These are phyloP conservation scores for Nicotiana undulata DNA, from an alignment of 257 asterid species.

Conservation along the genomic window DNA sequence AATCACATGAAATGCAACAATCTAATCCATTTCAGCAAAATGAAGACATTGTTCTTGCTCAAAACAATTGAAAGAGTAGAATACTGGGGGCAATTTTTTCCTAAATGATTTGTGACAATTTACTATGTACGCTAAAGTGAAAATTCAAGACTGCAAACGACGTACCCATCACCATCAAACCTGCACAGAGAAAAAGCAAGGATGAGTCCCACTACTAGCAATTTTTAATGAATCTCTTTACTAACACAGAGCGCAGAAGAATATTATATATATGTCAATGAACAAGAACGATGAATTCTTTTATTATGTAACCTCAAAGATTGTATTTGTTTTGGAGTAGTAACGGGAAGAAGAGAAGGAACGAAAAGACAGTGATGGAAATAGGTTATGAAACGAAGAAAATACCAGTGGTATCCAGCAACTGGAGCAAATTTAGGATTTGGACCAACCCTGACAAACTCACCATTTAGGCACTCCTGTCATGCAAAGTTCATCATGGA, in stretches of 20 bases:
- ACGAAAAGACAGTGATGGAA: neutral
- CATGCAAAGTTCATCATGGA: neutral
- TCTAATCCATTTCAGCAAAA: neutral
- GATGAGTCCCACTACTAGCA: conserved; percentile 11
- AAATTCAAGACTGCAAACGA: conserved; percentile 16
- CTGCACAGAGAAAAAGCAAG: conserved; percentile 38
- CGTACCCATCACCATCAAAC: conserved; percentile 99
- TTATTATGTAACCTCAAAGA: neutral
- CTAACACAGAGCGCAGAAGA: neutral
- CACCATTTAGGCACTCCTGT: conserved; percentile 95
- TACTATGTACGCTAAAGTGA: neutral
- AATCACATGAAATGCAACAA: neutral
- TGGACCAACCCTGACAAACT: conserved; percentile 94
- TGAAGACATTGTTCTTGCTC: neutral
- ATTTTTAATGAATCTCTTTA: neutral
- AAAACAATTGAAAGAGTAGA: neutral
- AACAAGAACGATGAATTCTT: neutral
- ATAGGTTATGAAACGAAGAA: neutral
- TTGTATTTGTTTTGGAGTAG: neutral
- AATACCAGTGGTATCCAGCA: conserved; percentile 94
- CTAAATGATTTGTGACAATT: neutral
- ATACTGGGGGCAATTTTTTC: neutral
- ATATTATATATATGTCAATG: neutral
- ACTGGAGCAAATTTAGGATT: conserved; percentile 91
- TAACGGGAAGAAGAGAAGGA: neutral